Percentiles rank a stretch among this genome's conserved stretches.
phyloP scores from a whole-genome alignment of 1,139 yeast species.

The Yamadazyma oceani region DNA sequence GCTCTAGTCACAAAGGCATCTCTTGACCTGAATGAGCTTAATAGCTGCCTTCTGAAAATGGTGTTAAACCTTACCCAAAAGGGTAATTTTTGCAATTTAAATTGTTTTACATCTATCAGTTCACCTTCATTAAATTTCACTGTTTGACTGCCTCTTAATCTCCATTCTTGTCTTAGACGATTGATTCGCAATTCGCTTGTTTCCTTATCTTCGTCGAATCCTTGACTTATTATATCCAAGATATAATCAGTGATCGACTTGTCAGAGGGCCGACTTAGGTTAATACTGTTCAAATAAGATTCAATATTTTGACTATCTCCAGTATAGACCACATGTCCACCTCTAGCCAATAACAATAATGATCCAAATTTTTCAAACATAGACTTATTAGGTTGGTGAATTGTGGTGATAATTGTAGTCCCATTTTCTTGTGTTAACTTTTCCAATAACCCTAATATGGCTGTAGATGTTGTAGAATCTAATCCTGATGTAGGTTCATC shows the following conservation, averaged over 20 bases:
- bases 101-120: constrained; percentile 21
- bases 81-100: constrained; percentile 23
- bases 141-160: constrained; percentile 5
- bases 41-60: constrained; percentile 32
- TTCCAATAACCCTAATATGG: constrained; percentile 62
- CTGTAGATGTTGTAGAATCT: constrained; percentile 73
- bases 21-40: constrained; percentile 57
- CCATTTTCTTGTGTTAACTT: constrained; percentile 55
- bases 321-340: constrained; percentile 70
- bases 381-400: constrained; percentile 81
- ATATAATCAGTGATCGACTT: constrained; percentile 74
- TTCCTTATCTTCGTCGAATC: constrained; percentile 31
- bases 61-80: constrained; percentile 27
- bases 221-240: constrained; percentile 65
- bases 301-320: constrained; percentile 44
- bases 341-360: constrained; percentile 64
- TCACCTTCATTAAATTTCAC: constrained; percentile 7
- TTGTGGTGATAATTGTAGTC: constrained; percentile 73
- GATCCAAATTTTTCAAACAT: constrained; percentile 65
- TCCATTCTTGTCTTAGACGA: constrained; percentile 42
- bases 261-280: constrained; percentile 55
- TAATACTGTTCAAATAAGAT: constrained; percentile 44
- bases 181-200: constrained; percentile 31
- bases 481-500: constrained; percentile 93
- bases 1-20: constrained; percentile 66